A percentile compares a stretch with the other conserved stretches of the same genome.
phyloP scores from a whole-genome alignment of 2,329 filamentous ascomycete genomes.

The Knufia petricola region DNA sequence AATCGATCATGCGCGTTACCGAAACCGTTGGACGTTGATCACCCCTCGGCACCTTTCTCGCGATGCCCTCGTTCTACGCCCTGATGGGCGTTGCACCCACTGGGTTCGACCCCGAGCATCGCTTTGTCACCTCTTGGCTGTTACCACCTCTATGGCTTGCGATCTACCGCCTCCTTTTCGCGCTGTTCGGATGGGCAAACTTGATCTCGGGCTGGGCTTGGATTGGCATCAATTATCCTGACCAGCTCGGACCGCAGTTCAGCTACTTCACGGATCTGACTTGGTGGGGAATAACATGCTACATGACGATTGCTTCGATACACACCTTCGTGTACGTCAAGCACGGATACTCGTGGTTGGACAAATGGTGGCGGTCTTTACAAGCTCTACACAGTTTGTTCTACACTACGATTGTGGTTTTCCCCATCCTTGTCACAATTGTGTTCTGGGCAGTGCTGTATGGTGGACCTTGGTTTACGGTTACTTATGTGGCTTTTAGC shows the following conservation, averaged over 20 bases:
- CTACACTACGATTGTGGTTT: conserved; percentile 54
- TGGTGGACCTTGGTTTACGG: conserved; percentile 41
- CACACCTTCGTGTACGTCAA: conserved; percentile 62
- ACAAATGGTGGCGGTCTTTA: conserved; percentile 50
- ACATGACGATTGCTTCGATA: conserved; percentile 56
- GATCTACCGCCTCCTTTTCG: conserved; percentile 34
- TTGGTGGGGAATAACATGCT: conserved; percentile 76
- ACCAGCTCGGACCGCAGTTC: conserved; percentile 48
- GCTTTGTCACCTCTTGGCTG: conserved; percentile 74
- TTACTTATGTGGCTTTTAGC: conserved; percentile 45
- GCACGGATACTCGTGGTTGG: conserved; percentile 42
- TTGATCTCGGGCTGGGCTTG: conserved; percentile 39
- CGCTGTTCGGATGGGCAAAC: conserved; percentile 62
- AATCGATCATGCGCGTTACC: not conserved
- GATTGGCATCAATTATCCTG: conserved; percentile 9
- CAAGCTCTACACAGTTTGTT: conserved; percentile 56
- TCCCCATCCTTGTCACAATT: conserved; percentile 59
- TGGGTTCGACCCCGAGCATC: conserved; percentile 37
- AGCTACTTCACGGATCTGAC: conserved; percentile 75
- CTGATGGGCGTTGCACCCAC: conserved; percentile 10
- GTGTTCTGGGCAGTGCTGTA: conserved; percentile 62
- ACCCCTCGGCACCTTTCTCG: no score
- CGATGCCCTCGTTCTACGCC: conserved; percentile 8
- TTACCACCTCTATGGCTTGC: conserved; percentile 48
- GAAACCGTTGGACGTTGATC: not conserved